Conservation (phyloP, 768 basidiomycete genomes). For the Auricularia cornea region DNA sequence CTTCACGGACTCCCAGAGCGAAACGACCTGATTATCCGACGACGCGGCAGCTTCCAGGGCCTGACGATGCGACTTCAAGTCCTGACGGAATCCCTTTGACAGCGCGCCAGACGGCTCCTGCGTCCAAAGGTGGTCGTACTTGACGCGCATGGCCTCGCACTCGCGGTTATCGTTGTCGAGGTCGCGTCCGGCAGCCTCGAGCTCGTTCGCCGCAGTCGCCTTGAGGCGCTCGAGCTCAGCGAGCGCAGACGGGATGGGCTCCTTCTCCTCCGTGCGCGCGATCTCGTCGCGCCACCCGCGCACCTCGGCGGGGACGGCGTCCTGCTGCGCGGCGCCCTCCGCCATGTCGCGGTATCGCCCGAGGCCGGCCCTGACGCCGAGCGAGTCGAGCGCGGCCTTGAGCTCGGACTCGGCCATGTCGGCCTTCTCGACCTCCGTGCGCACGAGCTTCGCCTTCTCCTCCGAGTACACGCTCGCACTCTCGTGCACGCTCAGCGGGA, state of each 20-base stretch:
- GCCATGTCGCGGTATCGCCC: slow-evolving; percentile 62
- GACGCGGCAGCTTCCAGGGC: slow-evolving; percentile 68
- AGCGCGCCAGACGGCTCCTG: slow-evolving; percentile 73
- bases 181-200: slow-evolving; percentile 55
- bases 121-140: slow-evolving; percentile 80
- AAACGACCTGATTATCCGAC: slow-evolving; percentile 68
- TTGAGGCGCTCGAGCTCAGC: slow-evolving; percentile 51
- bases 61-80: slow-evolving; percentile 65
- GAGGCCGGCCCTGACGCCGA: slow-evolving; percentile 68
- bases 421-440: slow-evolving; percentile 80
- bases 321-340: slow-evolving; percentile 57
- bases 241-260: slow-evolving; percentile 58
- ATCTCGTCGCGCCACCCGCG: slow-evolving; percentile 72
- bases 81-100: slow-evolving; percentile 63
- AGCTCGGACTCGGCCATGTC: slow-evolving; percentile 78
- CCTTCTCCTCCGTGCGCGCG: slow-evolving; percentile 53
- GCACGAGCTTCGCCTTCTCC: slow-evolving; percentile 92
- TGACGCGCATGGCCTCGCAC: slow-evolving; percentile 82
- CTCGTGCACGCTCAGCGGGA: slow-evolving; percentile 93
- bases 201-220: slow-evolving; percentile 44
- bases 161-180: slow-evolving; percentile 78
- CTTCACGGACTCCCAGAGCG: slow-evolving; percentile 63
- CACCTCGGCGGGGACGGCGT: slow-evolving; percentile 53
- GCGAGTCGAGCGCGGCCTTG: slow-evolving; percentile 67
- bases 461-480: slow-evolving; percentile 95